Evolutionary conservation across 2,329 filamentous ascomycete species (phyloP).

Genomic region (Trichoderma simmonsii): DNA sequence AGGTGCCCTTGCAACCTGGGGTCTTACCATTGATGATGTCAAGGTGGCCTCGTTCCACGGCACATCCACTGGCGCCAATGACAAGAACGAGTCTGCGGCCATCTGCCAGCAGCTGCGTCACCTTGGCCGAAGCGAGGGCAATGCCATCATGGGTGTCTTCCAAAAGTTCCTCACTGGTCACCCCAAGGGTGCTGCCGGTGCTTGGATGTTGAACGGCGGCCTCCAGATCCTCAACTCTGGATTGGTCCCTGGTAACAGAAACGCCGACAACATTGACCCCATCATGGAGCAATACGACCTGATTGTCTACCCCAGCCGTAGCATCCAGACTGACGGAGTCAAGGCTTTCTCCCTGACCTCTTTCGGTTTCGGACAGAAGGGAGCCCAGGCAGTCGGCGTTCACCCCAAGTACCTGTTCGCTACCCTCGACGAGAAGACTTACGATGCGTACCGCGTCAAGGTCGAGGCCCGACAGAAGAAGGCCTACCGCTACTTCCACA

Average conservation of each 20-base stretch:
- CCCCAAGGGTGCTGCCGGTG: slow-evolving; percentile 97
- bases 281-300: slow-evolving; percentile 97
- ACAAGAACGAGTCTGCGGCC: slow-evolving; percentile 99
- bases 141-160: slow-evolving; percentile 94
- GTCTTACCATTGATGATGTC: slow-evolving; percentile 93
- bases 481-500: slow-evolving; percentile 98
- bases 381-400: slow-evolving; percentile 93
- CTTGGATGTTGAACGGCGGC: slow-evolving; percentile 99
- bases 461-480: slow-evolving; percentile 95
- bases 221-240: slow-evolving; percentile 93
- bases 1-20: slow-evolving; percentile 95
- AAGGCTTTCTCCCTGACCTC: slow-evolving; percentile 99
- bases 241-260: slow-evolving; percentile 93
- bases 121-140: slow-evolving; percentile 92
- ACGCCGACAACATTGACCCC: slow-evolving; percentile 95
- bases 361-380: slow-evolving; percentile 99
- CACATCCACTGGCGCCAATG: slow-evolving; percentile 96
- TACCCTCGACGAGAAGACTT: slow-evolving; percentile 83
- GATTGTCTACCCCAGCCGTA: slow-evolving; percentile 93
- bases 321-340: slow-evolving; percentile 94
- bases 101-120: slow-evolving; percentile 95
- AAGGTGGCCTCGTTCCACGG: slow-evolving; percentile 97
- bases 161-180: slow-evolving; percentile 99
- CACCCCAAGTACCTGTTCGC: slow-evolving; percentile 96
- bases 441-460: slow-evolving; percentile 78